A percentile compares a stretch with the other conserved stretches of the same genome.
These are phyloP conservation scores for Bryum argenteum DNA, from an alignment of 225 moss, liverwort and hornwort species.

Conservation along the genomic window DNA sequence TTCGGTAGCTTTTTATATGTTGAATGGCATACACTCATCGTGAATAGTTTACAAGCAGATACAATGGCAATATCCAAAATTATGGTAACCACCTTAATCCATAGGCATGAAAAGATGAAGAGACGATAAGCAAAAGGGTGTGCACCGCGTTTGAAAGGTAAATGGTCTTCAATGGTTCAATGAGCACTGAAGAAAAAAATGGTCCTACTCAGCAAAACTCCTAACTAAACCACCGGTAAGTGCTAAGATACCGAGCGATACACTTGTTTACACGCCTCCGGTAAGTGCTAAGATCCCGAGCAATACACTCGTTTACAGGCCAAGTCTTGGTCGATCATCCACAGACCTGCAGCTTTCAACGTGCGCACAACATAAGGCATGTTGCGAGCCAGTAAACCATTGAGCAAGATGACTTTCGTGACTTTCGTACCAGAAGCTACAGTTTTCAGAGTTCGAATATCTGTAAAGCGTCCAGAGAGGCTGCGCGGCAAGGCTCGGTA, in stretches of 20 bases:
- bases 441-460: slow-evolving; percentile 30
- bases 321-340: slow-evolving; percentile 61
- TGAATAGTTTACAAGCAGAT: background rate
- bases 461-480: slow-evolving; percentile 46
- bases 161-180: slow-evolving; percentile 43
- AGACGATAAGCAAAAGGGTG: slow-evolving; percentile 17
- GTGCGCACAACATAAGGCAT: slow-evolving; percentile 41
- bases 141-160: slow-evolving; percentile 15
- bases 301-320: slow-evolving; percentile 63
- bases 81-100: background rate
- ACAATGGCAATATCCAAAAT: background rate
- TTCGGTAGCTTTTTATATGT: background rate
- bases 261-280: slow-evolving; percentile 60
- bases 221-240: background rate
- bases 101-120: background rate
- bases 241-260: slow-evolving; percentile 36
- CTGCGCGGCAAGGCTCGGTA: slow-evolving; percentile 46
- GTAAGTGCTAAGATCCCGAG: slow-evolving; percentile 22
- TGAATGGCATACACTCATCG: background rate
- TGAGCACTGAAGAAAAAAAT: slow-evolving; percentile 44
- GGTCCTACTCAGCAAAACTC: slow-evolving; percentile 18
- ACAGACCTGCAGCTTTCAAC: slow-evolving; percentile 48
- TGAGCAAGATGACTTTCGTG: slow-evolving; percentile 57
- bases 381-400: slow-evolving; percentile 37
- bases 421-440: slow-evolving; percentile 39